Base-by-base conservation (phyloP, 2,329 filamentous ascomycete species). In the Boeremia exigua region DNA sequence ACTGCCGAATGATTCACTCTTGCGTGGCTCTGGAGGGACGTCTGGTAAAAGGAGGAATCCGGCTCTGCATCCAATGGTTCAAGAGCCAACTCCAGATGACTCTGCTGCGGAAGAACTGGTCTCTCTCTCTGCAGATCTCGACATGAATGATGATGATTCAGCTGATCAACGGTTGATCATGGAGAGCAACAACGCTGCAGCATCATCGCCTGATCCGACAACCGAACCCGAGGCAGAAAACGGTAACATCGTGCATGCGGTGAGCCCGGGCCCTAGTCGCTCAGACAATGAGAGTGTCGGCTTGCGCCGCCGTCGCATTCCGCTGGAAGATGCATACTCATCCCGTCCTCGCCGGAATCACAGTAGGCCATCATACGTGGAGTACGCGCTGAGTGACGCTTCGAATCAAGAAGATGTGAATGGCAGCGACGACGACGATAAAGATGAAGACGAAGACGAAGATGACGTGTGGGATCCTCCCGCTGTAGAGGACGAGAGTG, bases 361-460 rank as follows among this genome's bases (percentile, higher is more conserved):
- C 2, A n/a, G 19, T 6, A 56, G 56, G 6, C 57, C 61, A 0
- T 67, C 65, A 0, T 67, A 66, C 25, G 46, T 60, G 19, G 60
- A 61, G 30, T 11, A 44, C 2, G n/a, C 23, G 3, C 23, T 39
- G 4, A 48, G 55, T 7, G 48, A 57, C 6, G 17, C 34, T 2
- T 60, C 48, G 3, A 53, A 63, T 10, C 30, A 49, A 38, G 49
- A 46, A 10, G 10, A 8, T 4, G 38, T 34, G 14, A 15, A 17
- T 34, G 33, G 5, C 14, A 8, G 34, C 34, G n/a, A 19, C 15
- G 12, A 12, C 6, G 47, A 50, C n/a, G 17, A 12, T 11, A 2
- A 32, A 8, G n/a, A n/a, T 7, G 47, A 44, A 15, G 19, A 33
- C 12, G 51, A 49, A 1, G 39, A 58, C 23, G 30, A n/a, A n/a